Evolutionary conservation across 371 early-diverging fungal genomes (phyloP).

Genomic region (Mortierella sp.): DNA sequence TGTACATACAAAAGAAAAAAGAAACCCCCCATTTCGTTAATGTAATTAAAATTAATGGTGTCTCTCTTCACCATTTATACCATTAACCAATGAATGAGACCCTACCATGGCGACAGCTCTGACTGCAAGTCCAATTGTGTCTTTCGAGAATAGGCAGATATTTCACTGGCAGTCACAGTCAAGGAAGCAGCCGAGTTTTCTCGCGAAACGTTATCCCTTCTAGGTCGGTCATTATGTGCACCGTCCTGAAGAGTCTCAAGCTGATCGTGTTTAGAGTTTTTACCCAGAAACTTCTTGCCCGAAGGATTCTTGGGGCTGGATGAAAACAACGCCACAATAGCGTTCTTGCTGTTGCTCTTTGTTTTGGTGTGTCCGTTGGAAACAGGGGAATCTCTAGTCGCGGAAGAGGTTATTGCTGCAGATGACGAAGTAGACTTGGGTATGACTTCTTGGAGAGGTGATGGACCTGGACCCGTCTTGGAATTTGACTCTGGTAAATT

Average conservation of each 20-base stretch:
- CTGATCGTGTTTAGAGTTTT: slow-evolving; percentile 22
- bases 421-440: slow-evolving; percentile 21
- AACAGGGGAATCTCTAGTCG: background rate
- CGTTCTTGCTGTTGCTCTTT: slow-evolving; percentile 37
- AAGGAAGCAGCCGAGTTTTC: slow-evolving; percentile 38
- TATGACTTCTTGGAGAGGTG: background rate
- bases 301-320: slow-evolving; percentile 16
- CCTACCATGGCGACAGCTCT: slow-evolving; percentile 44
- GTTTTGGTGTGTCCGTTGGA: slow-evolving; percentile 34
- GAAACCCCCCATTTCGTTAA: background rate
- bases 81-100: background rate
- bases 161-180: slow-evolving; percentile 54
- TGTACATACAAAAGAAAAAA: background rate
- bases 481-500: background rate
- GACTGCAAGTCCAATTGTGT: slow-evolving; percentile 34
- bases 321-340: slow-evolving; percentile 32
- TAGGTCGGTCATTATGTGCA: slow-evolving; percentile 3
- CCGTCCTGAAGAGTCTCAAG: background rate
- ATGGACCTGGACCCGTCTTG: background rate
- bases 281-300: slow-evolving; percentile 24
- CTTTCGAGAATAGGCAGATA: slow-evolving; percentile 42
- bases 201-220: slow-evolving; percentile 7
- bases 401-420: background rate
- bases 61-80: background rate
- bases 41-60: background rate